These are phyloP conservation scores for Mimosa pudica DNA, from an alignment of 306 rosid genomes.

Conservation along the genomic window DNA sequence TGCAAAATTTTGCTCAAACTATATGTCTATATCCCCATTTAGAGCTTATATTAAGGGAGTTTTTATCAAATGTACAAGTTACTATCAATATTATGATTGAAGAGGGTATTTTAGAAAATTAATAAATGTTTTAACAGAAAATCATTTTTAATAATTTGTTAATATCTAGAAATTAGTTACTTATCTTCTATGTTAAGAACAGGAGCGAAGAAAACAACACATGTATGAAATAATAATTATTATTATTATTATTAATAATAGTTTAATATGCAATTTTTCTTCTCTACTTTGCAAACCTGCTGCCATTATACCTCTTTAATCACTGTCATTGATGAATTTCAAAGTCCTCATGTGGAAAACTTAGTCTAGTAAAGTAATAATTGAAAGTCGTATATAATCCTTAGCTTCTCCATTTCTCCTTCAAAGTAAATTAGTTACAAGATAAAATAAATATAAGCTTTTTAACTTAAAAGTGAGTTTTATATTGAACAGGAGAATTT, in stretches of 20 bases:
- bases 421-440: slow-evolving; percentile 25
- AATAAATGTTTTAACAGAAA: too few species aligned
- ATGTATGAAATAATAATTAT: not conserved
- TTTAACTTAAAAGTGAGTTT: too few species aligned
- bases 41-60: too few species aligned
- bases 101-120: not conserved
- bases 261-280: not conserved
- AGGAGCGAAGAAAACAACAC: too few species aligned
- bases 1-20: too few species aligned
- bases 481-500: not conserved
- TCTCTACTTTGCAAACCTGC: not conserved
- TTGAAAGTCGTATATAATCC: not conserved
- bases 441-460: slow-evolving; percentile 10
- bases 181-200: too few species aligned
- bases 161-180: too few species aligned
- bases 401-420: slow-evolving; percentile 23
- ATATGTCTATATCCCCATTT: too few species aligned
- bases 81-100: not conserved
- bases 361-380: not conserved
- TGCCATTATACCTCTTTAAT: slow-evolving; percentile 27
- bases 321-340: slow-evolving; percentile 36
- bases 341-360: slow-evolving; percentile 38
- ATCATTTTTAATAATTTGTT: too few species aligned
- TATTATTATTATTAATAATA: too few species aligned
- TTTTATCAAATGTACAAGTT: too few species aligned